Base-by-base conservation (phyloP, 306 rosid species). In the Cicer cuneatum region DNA sequence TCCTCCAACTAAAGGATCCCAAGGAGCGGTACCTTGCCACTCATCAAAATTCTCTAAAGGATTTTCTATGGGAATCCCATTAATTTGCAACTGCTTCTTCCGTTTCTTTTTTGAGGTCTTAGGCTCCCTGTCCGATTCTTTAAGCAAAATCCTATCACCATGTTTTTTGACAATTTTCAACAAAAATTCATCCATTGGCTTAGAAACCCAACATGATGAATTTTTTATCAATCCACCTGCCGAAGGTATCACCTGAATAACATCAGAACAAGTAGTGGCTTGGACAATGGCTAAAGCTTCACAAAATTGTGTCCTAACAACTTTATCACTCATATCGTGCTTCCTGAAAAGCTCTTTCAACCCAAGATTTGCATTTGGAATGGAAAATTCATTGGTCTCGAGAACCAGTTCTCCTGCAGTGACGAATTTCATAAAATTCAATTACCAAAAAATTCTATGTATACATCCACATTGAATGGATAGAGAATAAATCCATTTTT, bases 1-100 rank as follows among this genome's bases (percentile, higher is more conserved):
- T 33, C 92, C 96, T 18, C 96, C 94, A 38, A 83, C 45, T 13
- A 87, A 80, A 41, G 78, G 78, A 78, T 91, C 96, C 96, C 94
- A 93, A 60, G 94, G 92, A 33, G 89, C 78, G 4, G 80, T 86
- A 14, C 93, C 96, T 70, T 69, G 85, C 93, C 91, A 88, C 56
- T 84, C 90, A 66, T 88, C 91, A 64, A 68, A 53, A 62, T 77
- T 63, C 71, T 87, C 91, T 53, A 80, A 43, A 64, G 29, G 79
- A 39, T 82, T 90, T 85, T 68, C 89, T 33, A 74, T 80, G 72
- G 46, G 48, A 68, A 78, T 76, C 52, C 85, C 81, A 80, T 82
- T 74, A 29, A 47, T 59, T 16, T 83, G 61, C 71, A 92, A 81
- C 42, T 53, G 77, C 78, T 79, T 86, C 82, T 83, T 93, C 15